Conservation (phyloP, 225 moss, liverwort and hornwort species). For the Asterella californica region DNA sequence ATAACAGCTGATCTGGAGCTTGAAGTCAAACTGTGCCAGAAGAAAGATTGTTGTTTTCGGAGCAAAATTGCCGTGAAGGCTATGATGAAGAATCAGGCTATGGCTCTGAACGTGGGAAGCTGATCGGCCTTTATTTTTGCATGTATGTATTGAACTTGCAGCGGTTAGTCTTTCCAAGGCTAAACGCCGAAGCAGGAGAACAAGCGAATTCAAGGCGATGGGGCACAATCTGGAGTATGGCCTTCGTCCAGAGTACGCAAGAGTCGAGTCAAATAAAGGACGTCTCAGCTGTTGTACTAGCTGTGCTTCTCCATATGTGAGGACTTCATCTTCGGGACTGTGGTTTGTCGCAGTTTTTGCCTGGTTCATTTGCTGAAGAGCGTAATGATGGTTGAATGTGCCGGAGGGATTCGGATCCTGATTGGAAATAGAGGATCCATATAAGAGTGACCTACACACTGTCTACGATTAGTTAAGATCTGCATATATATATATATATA, state of each 20-base stretch:
- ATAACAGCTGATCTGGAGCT: neutral
- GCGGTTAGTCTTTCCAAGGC: slow-evolving; percentile 64
- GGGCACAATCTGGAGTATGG: slow-evolving; percentile 96
- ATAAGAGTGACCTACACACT: neutral
- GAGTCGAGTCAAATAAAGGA: slow-evolving; percentile 44
- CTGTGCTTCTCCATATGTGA: slow-evolving; percentile 71
- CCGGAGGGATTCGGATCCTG: neutral
- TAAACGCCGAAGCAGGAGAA: slow-evolving; percentile 45
- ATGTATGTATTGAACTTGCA: slow-evolving; percentile 23
- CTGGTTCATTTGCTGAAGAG: neutral
- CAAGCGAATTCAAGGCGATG: slow-evolving; percentile 57
- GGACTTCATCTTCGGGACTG: neutral
- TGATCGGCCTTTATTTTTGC: neutral
- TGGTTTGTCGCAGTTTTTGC: neutral
- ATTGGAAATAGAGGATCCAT: neutral
- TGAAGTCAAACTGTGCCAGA: neutral
- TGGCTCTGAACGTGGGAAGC: neutral
- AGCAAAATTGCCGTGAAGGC: neutral
- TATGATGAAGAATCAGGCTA: neutral
- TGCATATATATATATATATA: neutral
- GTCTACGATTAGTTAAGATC: neutral
- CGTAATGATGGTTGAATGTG: neutral
- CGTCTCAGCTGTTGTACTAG: slow-evolving; percentile 50
- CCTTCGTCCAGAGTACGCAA: slow-evolving; percentile 70
- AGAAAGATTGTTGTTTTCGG: neutral